phyloP scores from a whole-genome alignment of 202 grass and related monocot species.

The Bolboschoenoplectus hybrid region DNA sequence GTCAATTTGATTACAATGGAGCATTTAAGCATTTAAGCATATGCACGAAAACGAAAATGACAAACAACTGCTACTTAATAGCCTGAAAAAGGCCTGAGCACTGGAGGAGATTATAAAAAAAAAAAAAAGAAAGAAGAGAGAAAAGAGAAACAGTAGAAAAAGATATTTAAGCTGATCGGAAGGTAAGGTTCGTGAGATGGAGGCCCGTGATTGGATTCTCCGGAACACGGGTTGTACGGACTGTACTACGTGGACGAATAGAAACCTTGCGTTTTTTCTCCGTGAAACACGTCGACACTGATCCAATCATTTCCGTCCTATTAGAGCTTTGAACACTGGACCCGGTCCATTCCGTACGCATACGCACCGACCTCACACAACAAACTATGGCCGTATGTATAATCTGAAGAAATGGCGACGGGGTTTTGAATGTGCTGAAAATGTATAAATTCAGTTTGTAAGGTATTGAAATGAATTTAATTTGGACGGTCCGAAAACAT shows the following conservation, averaged over 20 bases:
- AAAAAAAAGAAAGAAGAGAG: too few species aligned
- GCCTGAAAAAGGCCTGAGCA: too few species aligned
- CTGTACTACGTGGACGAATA: background rate
- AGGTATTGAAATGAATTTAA: background rate
- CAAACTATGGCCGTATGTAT: too few species aligned
- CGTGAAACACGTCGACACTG: background rate
- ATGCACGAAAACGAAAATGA: too few species aligned
- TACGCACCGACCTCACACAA: background rate
- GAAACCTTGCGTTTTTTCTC: background rate
- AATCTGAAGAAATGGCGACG: too few species aligned
- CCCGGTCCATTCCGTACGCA: background rate
- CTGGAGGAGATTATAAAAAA: too few species aligned
- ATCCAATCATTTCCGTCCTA: background rate
- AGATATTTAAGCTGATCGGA: background rate
- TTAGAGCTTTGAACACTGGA: background rate
- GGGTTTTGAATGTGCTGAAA: too few species aligned
- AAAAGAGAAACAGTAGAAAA: too few species aligned
- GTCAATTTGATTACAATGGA: too few species aligned
- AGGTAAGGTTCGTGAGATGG: background rate
- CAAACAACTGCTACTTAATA: too few species aligned
- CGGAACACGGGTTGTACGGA: conserved; percentile 16
- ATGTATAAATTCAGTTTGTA: too few species aligned
- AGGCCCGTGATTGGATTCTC: background rate
- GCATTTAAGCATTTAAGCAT: too few species aligned
- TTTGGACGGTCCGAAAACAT: background rate